phyloP scores from a whole-genome alignment of 805 yeast species.

The Hagleromyces aurorensis region DNA sequence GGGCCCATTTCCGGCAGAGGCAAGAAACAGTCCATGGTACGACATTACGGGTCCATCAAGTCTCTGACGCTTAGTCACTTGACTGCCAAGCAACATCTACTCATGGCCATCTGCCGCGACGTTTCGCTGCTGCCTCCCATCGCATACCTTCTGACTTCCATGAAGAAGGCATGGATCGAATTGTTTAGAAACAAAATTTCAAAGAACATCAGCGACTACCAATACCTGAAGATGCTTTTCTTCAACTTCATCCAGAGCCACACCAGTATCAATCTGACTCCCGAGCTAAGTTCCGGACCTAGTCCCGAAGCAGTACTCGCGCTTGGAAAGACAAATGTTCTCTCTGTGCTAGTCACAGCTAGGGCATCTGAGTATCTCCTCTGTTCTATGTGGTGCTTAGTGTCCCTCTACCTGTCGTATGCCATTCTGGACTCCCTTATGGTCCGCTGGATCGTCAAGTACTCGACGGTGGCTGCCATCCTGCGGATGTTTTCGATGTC shows the following conservation, averaged over 20 bases:
- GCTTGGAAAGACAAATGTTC: slow-evolving; percentile 8
- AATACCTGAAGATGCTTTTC: slow-evolving; percentile 17
- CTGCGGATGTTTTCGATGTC: slow-evolving; percentile 81
- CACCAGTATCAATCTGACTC: slow-evolving; percentile 6
- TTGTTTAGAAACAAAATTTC: slow-evolving; percentile 15
- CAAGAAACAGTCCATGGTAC: slow-evolving; percentile 7
- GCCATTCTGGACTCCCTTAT: slow-evolving; percentile 81
- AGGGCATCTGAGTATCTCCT: slow-evolving; percentile 71
- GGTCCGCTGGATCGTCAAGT: slow-evolving; percentile 90
- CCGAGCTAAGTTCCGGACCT: slow-evolving; percentile 1
- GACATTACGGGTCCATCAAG: slow-evolving; percentile 35
- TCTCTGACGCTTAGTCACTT: slow-evolving; percentile 61
- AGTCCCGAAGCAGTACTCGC: slow-evolving; percentile 22
- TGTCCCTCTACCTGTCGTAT: slow-evolving; percentile 76
- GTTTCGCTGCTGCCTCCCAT: slow-evolving; percentile 64
- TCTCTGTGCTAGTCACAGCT: slow-evolving; percentile 42
- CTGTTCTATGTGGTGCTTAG: slow-evolving; percentile 89
- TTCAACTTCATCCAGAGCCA: slow-evolving; percentile 18
- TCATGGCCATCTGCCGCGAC: slow-evolving; percentile 72
- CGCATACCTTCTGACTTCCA: slow-evolving; percentile 42
- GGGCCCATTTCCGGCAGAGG: slow-evolving; percentile 2
- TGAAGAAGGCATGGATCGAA: slow-evolving; percentile 24
- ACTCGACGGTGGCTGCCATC: slow-evolving; percentile 81
- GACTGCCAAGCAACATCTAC: slow-evolving; percentile 67
- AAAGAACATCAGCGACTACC: slow-evolving; percentile 21